Base-by-base conservation (phyloP, 2,329 filamentous ascomycete genomes). In the Bipolaris oryzae region DNA sequence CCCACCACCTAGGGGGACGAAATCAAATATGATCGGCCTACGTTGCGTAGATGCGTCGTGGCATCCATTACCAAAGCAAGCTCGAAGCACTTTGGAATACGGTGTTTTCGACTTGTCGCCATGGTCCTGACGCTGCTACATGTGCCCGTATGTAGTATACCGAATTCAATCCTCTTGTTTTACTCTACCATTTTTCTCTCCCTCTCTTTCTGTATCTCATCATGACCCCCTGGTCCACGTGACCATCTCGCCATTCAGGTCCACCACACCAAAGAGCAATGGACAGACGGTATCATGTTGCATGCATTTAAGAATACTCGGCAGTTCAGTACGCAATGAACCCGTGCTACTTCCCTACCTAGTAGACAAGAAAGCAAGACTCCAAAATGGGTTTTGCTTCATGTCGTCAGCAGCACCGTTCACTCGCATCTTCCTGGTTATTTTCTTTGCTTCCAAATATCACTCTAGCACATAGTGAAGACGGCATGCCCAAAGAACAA, bases 1-100 rank as follows among this genome's bases (percentile, higher is more conserved):
- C 62, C 64, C 75, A 80, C 79, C 79, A 80, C 78, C 77, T 75
- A 76, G 74, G 72, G 76, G 74, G 78, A 74, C 75, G 77, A 75
- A 73, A 77, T 61, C 72, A 62, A 62, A 73, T 75, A 79, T 80
- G 79, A 81, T 76, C 76, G 77, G 77, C 72, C 60, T 68, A 70
- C 57, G 71, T 77, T 77, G 74, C 50, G 55, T 77, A 63, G 28
- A 52, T 21, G 51, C 50, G 34, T 53, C 42, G 15, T 33, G 35
- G 34, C 38, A 49, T 39, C 33, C 38, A 49, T 39, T 31, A 23
- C 31, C 33, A 37, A 5, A 23, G 20, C 42, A 5, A 23, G 20
- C 3, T 15, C 44, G 42, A 38, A 31, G 18, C 47, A 45, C 42
- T 11, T n/a, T 20, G 45, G 42, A 11, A 33, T 35, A 18, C n/a